A percentile compares a stretch with the other conserved stretches of the same genome.
phyloP scores from a whole-genome alignment of 2,329 filamentous ascomycete species.

The Aspergillus ochraceoroseus region DNA sequence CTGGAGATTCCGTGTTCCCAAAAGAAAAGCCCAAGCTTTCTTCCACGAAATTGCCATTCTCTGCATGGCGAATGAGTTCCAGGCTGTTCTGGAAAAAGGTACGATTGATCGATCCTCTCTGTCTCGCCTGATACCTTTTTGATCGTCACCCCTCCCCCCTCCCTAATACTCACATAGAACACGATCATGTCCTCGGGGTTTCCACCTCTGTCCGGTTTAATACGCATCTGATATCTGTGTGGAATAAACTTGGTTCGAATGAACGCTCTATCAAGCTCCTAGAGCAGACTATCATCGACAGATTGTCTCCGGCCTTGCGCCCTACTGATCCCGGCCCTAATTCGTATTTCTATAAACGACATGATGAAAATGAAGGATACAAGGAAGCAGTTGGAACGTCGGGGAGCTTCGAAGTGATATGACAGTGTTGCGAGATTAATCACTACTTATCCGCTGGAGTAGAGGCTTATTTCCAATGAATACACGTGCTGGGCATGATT shows the following conservation, averaged over 20 bases:
- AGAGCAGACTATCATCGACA: slow-evolving; percentile 65
- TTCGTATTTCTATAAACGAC: slow-evolving; percentile 70
- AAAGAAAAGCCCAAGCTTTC: slow-evolving; percentile 57
- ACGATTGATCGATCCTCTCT: slow-evolving; percentile 41
- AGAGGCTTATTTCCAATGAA: no score
- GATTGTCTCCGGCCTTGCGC: slow-evolving; percentile 66
- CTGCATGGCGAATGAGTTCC: slow-evolving; percentile 39
- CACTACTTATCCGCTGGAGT: no score
- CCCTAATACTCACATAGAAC: no score
- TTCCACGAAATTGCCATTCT: slow-evolving; percentile 37
- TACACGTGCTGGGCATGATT: no score
- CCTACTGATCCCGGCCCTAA: slow-evolving; percentile 55
- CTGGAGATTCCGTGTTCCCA: slow-evolving; percentile 88
- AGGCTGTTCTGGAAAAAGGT: slow-evolving; percentile 72
- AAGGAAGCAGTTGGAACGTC: slow-evolving; percentile 43
- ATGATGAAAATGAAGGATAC: slow-evolving; percentile 82
- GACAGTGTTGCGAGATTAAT: not conserved
- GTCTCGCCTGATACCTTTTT: no score
- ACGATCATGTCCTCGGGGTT: slow-evolving; percentile 81
- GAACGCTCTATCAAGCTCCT: slow-evolving; percentile 71
- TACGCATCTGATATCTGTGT: slow-evolving; percentile 80
- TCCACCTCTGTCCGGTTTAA: slow-evolving; percentile 85
- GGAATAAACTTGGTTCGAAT: slow-evolving; percentile 85
- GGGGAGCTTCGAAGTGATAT: slow-evolving; percentile 1
- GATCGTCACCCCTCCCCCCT: no score